A percentile compares a stretch with the other conserved stretches of the same genome.
phyloP scores from a whole-genome alignment of 179 eudicot genomes.

The Camellia oleifera region DNA sequence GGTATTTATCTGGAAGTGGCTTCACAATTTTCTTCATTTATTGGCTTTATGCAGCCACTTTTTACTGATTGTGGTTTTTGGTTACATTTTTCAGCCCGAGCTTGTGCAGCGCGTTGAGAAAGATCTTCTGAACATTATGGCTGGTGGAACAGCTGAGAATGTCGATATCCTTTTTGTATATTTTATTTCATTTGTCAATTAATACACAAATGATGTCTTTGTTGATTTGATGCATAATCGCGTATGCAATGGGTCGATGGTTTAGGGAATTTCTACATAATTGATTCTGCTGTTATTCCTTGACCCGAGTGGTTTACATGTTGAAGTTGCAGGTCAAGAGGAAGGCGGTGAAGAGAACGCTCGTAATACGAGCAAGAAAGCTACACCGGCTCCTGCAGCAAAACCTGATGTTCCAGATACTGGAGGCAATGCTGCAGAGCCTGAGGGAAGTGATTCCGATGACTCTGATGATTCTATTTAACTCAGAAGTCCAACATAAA shows the following conservation, averaged over 20 bases:
- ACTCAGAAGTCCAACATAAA: not conserved
- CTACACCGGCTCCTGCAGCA: slow-evolving; percentile 49
- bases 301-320: slow-evolving; percentile 41
- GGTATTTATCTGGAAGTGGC: not conserved
- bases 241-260: no score
- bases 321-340: slow-evolving; percentile 59
- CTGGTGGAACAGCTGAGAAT: slow-evolving; percentile 74
- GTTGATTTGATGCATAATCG: no score
- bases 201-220: not conserved
- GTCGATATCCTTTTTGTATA: slow-evolving; percentile 53
- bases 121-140: slow-evolving; percentile 77
- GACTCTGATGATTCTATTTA: slow-evolving; percentile 76
- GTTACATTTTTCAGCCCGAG: slow-evolving; percentile 68
- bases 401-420: slow-evolving; percentile 53
- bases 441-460: slow-evolving; percentile 79
- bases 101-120: slow-evolving; percentile 82
- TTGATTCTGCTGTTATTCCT: slow-evolving; percentile 22
- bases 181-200: not conserved
- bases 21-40: not conserved
- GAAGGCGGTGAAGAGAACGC: slow-evolving; percentile 73
- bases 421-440: slow-evolving; percentile 52
- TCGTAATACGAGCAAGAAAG: slow-evolving; percentile 53
- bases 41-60: not conserved
- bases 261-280: not conserved
- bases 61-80: slow-evolving; percentile 6